Evolutionary conservation across 2,329 filamentous ascomycete genomes (phyloP), one percentile per base, ranked within the genome.

Genomic region (Rosellinia necatrix): DNA sequence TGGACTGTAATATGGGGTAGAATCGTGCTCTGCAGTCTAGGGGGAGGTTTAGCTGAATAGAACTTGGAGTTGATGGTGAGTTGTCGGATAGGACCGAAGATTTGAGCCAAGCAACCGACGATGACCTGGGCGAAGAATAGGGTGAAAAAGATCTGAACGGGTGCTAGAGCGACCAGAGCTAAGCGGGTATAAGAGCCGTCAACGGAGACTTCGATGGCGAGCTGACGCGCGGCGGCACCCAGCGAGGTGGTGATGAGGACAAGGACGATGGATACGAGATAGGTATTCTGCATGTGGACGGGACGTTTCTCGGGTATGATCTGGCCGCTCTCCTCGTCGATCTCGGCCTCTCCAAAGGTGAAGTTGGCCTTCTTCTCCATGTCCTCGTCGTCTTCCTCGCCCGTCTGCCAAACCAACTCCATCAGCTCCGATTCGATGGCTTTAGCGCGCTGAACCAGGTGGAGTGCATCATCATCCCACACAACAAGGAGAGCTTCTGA

Each of bases 121-220:
- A 92, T 88, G 67, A 91, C 89, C 71, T 92, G 88, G 19, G 80
- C 86, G 69, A 93, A 92, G 77, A 93, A 91, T 65, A 92, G 80
- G 2, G 89, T 90, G 75, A 92, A 91, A 78, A 92, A 91, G 56
- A 91, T 78, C 69, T 91, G 88, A 27, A 92, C 75, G 0, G 89
- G 89, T 15, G 83, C 83, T 32, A 92, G 75, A 2, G 78, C 78
- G 9, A 91, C 68, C 58, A 92, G 83, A 1, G 81, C 85, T 24
- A 91, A 73, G 1, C 89, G 86, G 17, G 76, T 72, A 66, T 82
- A 90, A 58, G 74, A 79, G 34, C 78, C 74, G 67, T 92, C 89
- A 32, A 89, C 82, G 2, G 81, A 80, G 10, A 86, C 79, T 70
- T 91, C 85, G 53, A 89, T 83, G 29, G 86, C 86, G 50, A 92